Conservation (phyloP, 1,139 yeast species). For the Diutina mesorugosa region DNA sequence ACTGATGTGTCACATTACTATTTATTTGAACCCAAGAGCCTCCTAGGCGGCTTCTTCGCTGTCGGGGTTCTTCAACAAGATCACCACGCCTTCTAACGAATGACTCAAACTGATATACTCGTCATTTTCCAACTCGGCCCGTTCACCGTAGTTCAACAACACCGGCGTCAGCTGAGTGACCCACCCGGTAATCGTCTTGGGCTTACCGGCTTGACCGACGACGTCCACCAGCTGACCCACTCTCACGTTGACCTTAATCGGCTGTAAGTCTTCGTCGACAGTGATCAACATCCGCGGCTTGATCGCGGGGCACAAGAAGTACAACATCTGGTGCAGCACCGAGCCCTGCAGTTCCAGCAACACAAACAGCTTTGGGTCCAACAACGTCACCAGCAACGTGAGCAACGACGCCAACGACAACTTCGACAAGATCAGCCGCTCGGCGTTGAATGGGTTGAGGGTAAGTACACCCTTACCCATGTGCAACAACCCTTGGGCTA, state of each 20-base stretch:
- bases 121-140: slow-evolving; percentile 94
- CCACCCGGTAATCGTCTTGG: slow-evolving; percentile 98
- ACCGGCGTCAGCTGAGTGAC: slow-evolving; percentile 98
- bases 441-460: slow-evolving; percentile 80
- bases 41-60: slow-evolving; percentile 8
- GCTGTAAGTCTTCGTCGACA: slow-evolving; percentile 76
- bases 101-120: slow-evolving; percentile 78
- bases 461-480: slow-evolving; percentile 93
- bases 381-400: slow-evolving; percentile 71
- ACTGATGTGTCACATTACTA: not conserved
- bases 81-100: slow-evolving; percentile 86
- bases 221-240: slow-evolving; percentile 99
- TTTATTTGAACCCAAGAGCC: not conserved
- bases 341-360: slow-evolving; percentile 36
- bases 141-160: slow-evolving; percentile 80
- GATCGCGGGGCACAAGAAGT: slow-evolving; percentile 77
- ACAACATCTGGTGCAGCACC: slow-evolving; percentile 67
- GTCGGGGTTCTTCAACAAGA: slow-evolving; percentile 83
- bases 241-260: slow-evolving; percentile 88
- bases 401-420: slow-evolving; percentile 84
- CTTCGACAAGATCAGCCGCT: slow-evolving; percentile 76
- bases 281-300: slow-evolving; percentile 91
- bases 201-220: slow-evolving; percentile 98
- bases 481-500: slow-evolving; percentile 91
- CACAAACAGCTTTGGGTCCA: slow-evolving; percentile 69